phyloP scores from a whole-genome alignment of 306 rosid species.

The Biancaea sappan region DNA sequence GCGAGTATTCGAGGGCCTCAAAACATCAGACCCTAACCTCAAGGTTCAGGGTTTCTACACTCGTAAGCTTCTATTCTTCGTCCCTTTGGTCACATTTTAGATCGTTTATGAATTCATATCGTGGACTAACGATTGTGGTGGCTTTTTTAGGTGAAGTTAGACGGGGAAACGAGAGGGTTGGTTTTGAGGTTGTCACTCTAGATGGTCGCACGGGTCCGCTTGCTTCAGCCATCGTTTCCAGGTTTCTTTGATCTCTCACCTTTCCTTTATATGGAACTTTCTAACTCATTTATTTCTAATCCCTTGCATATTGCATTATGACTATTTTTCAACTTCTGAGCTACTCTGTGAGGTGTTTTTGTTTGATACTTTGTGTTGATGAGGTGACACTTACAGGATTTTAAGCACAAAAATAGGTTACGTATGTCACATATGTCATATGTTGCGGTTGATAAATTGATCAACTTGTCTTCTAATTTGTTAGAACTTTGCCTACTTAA shows the following conservation, averaged over 20 bases:
- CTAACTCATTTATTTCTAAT: not conserved
- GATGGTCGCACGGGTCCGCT: conserved; percentile 75
- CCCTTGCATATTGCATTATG: not conserved
- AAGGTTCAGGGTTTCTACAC: conserved; percentile 85
- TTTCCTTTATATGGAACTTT: not conserved
- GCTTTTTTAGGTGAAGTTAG: conserved; percentile 68
- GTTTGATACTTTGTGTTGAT: not conserved
- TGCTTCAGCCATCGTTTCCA: conserved; percentile 60
- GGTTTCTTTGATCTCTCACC: conserved; percentile 35
- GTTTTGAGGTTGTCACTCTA: conserved; percentile 78
- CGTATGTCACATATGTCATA: not conserved
- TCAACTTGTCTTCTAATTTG: conserved; percentile 1
- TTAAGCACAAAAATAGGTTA: not conserved
- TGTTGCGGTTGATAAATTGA: not conserved
- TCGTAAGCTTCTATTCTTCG: conserved; percentile 44
- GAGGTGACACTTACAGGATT: conserved; percentile 15
- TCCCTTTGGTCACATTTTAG: not conserved
- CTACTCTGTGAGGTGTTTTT: not conserved
- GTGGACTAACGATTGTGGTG: not conserved
- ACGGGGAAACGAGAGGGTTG: conserved; percentile 59
- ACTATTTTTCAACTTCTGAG: not conserved
- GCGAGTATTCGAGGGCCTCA: conserved; percentile 62
- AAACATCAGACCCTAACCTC: conserved; percentile 55
- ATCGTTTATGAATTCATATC: not conserved
- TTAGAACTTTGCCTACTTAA: conserved; percentile 18